Conservation (phyloP, 257 asterid genomes). For the Solanum clarkiae region DNA sequence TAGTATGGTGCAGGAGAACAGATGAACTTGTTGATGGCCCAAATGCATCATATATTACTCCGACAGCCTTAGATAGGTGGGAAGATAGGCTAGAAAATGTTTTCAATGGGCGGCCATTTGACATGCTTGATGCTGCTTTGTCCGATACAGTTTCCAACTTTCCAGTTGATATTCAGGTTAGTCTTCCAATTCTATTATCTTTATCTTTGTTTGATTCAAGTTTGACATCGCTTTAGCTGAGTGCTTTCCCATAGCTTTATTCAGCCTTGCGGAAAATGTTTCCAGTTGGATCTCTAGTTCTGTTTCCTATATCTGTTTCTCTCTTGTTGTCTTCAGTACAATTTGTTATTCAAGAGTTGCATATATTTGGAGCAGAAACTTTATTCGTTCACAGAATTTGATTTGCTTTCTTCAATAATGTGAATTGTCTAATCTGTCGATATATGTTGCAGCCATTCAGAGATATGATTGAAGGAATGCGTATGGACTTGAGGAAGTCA, state of each 20-base stretch:
- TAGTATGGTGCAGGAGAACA: slow-evolving; percentile 98
- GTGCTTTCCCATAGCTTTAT: neutral
- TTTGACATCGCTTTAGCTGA: neutral
- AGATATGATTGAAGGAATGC: slow-evolving; percentile 98
- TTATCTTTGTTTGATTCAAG: neutral
- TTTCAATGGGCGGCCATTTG: slow-evolving; percentile 80
- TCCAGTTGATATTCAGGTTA: slow-evolving; percentile 93
- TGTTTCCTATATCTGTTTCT: neutral
- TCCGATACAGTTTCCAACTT: slow-evolving; percentile 66
- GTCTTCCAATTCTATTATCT: neutral
- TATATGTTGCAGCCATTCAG: slow-evolving; percentile 65
- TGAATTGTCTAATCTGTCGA: neutral
- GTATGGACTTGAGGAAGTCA: slow-evolving; percentile 82
- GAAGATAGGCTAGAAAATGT: slow-evolving; percentile 78
- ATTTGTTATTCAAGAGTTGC: neutral
- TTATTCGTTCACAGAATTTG: neutral
- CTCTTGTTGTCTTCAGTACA: neutral
- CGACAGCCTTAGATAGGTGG: slow-evolving; percentile 85
- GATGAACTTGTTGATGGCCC: slow-evolving; percentile 99
- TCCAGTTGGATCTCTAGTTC: neutral
- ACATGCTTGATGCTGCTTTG: slow-evolving; percentile 96
- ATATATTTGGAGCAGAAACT: neutral
- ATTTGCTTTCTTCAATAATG: neutral
- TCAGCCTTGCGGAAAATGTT: neutral
- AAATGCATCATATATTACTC: slow-evolving; percentile 90